Evolutionary conservation across 73 alveolate species (phyloP).

Genomic region (Paramecium sonneborni): DNA sequence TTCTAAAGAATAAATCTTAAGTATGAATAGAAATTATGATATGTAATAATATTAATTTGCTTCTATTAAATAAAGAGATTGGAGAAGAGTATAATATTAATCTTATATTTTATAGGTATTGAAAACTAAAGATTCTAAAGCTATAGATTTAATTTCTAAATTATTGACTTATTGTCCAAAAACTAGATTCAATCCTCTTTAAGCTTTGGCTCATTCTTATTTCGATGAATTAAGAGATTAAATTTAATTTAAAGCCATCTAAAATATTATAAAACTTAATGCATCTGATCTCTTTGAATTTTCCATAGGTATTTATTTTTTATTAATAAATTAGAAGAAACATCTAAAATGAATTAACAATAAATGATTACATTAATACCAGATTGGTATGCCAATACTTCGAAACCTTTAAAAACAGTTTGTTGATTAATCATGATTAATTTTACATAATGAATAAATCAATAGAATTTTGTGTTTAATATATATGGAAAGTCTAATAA

Average conservation of each 20-base stretch:
- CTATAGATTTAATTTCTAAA: conserved; percentile 75
- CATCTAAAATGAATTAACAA: not conserved
- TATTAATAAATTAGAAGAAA: not conserved
- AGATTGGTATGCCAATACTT: conserved; percentile 55
- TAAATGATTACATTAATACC: conserved; percentile 42
- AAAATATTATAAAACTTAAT: not conserved
- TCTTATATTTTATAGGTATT: not conserved
- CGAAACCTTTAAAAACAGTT: conserved; percentile 25
- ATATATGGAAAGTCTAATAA: not conserved
- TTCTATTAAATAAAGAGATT: conserved; percentile 60
- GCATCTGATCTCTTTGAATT: conserved; percentile 52
- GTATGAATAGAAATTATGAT: conserved; percentile 83
- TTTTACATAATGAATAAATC: not conserved
- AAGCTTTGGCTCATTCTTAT: conserved; percentile 78
- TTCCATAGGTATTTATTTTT: conserved; percentile 30
- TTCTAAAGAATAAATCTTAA: conserved; percentile 71
- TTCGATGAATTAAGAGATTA: conserved; percentile 84
- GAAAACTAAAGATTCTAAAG: conserved; percentile 71
- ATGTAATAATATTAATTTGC: not conserved
- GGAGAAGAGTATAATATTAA: conserved; percentile 32
- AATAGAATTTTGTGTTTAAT: not conserved
- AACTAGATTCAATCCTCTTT: conserved; percentile 72
- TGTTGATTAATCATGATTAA: conserved; percentile 19
- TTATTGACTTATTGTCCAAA: conserved; percentile 79
- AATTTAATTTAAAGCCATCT: not conserved